phyloP scores from a whole-genome alignment of 192 early-diverging fungal species.

The Rhizoclosmatium globosum region DNA sequence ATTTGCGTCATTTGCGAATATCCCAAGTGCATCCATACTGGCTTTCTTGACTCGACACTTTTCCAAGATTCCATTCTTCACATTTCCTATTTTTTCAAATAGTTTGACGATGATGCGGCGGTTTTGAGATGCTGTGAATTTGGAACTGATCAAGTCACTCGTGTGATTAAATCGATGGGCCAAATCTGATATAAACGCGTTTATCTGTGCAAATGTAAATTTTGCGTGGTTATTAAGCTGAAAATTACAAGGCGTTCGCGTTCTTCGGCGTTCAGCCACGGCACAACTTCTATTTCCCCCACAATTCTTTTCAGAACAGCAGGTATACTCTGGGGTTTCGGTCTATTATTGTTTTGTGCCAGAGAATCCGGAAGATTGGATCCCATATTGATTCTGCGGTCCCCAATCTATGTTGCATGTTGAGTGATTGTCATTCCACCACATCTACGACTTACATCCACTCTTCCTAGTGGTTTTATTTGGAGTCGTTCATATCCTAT shows the following conservation, averaged over 20 bases:
- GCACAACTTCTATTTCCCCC: conserved; percentile 43
- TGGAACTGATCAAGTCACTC: conserved; percentile 36
- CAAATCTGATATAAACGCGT: conserved; percentile 57
- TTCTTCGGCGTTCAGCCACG: conserved; percentile 47
- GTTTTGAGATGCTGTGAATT: conserved; percentile 40
- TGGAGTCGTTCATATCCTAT: conserved; percentile 47
- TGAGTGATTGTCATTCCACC: not conserved
- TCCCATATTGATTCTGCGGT: conserved; percentile 8
- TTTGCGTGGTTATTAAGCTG: not conserved
- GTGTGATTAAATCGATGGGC: conserved; percentile 53
- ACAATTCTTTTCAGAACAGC: conserved; percentile 43
- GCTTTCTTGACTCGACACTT: conserved; percentile 42
- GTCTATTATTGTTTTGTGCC: conserved; percentile 2
- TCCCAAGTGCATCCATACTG: conserved; percentile 36
- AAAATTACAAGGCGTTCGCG: conserved; percentile 37
- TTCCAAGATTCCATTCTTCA: conserved; percentile 44
- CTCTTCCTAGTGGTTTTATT: conserved; percentile 41
- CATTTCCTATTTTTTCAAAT: conserved; percentile 46
- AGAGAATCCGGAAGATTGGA: conserved; percentile 20
- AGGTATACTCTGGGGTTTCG: conserved; percentile 24
- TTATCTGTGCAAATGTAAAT: conserved; percentile 31
- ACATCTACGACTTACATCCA: conserved; percentile 47
- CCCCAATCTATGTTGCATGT: conserved; percentile 5
- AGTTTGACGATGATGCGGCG: conserved; percentile 43
- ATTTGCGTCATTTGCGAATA: conserved; percentile 39